Percentiles rank a stretch among this genome's conserved stretches.
These are phyloP conservation scores for Simmondsia chinensis DNA, from an alignment of 148 eudicot genomes.

Conservation along the genomic window DNA sequence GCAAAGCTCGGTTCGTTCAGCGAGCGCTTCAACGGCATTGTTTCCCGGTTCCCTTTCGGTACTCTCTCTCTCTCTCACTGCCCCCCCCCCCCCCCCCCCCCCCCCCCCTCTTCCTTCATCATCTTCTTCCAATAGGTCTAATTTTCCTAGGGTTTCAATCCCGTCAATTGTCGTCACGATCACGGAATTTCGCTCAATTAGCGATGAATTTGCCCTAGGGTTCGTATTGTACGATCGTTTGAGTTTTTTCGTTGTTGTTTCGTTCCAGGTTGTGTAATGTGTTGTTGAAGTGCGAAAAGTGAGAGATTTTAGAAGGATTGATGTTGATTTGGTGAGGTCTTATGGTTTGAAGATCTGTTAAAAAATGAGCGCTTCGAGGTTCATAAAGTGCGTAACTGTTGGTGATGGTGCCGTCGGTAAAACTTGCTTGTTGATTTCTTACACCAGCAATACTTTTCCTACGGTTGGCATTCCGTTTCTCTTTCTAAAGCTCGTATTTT, in stretches of 20 bases:
- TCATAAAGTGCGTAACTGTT: conserved; percentile 88
- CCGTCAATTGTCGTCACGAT: conserved; percentile 8
- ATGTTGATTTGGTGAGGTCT: conserved; percentile 20
- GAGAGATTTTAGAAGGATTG: conserved; percentile 1
- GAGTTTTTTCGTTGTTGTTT: conserved; percentile 20
- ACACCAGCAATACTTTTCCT: conserved; percentile 96
- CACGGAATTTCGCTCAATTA: neutral
- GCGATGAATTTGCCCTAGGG: too few species aligned
- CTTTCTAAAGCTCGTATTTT: neutral
- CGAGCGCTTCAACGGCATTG: conserved; percentile 40
- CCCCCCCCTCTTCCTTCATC: conserved; percentile 10
- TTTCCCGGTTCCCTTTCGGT: conserved; percentile 34
- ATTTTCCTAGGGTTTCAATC: conserved; percentile 16
- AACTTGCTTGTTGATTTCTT: conserved; percentile 83
- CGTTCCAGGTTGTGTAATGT: neutral
- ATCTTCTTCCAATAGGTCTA: conserved; percentile 31
- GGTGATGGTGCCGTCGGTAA: conserved; percentile 96
- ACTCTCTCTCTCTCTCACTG: too few species aligned
- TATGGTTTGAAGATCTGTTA: conserved; percentile 5
- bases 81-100: conserved; percentile 5
- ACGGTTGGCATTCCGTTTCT: conserved; percentile 34
- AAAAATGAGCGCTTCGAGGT: conserved; percentile 85
- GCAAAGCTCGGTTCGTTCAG: conserved; percentile 6
- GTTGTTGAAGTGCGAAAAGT: too few species aligned
- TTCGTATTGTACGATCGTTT: too few species aligned